Evolutionary conservation across 257 asterid species (phyloP).

Genomic region (Plantago elongata): DNA sequence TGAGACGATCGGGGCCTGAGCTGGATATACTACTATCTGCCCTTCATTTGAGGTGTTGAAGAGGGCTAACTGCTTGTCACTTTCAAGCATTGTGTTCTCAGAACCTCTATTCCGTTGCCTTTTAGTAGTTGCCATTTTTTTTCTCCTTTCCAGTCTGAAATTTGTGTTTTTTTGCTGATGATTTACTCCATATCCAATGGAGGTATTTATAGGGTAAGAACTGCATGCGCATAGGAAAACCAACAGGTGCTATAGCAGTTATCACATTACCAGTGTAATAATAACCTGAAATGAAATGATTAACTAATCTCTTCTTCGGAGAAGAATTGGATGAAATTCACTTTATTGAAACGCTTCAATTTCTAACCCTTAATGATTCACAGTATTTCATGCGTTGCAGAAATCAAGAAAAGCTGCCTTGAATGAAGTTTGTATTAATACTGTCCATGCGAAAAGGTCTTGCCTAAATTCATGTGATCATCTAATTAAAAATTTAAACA

Average conservation of each 20-base stretch:
- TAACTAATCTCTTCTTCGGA: too few species aligned
- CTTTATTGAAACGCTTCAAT: too few species aligned
- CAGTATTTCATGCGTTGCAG: too few species aligned
- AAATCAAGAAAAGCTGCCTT: too few species aligned
- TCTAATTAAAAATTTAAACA: too few species aligned
- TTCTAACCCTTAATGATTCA: too few species aligned
- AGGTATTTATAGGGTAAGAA: slow-evolving; percentile 2
- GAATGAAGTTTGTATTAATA: too few species aligned
- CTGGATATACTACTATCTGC: not conserved
- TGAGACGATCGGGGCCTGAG: slow-evolving; percentile 30
- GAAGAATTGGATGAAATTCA: too few species aligned
- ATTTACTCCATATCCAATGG: not conserved
- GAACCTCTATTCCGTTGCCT: not conserved
- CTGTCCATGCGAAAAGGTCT: too few species aligned
- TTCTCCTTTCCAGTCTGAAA: not conserved
- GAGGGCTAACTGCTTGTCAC: not conserved
- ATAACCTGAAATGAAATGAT: too few species aligned
- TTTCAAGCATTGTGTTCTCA: not conserved
- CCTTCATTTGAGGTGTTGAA: not conserved
- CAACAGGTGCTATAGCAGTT: not conserved
- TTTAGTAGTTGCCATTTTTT: not conserved
- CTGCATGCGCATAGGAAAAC: not conserved
- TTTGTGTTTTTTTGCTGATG: not conserved
- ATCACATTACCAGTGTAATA: not conserved
- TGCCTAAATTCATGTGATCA: too few species aligned